Conservation (phyloP, 805 yeast genomes). For the Metschnikowia colocasiae region DNA sequence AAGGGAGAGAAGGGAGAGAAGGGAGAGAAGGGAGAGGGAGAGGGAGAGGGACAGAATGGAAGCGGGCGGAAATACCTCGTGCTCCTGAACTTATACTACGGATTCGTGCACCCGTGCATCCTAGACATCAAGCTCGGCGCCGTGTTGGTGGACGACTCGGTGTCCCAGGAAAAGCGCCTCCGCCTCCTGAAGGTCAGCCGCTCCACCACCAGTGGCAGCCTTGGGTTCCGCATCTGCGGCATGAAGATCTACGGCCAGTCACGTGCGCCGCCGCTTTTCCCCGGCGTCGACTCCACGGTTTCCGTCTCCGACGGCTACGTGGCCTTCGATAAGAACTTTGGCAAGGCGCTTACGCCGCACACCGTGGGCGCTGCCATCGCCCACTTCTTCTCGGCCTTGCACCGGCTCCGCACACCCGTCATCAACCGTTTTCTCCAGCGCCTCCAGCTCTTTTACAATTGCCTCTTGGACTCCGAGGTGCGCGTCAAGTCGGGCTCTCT, state of each 20-base stretch:
- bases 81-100: slow-evolving; percentile 63
- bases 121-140: slow-evolving; percentile 83
- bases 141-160: slow-evolving; percentile 56
- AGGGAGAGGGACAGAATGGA: background rate
- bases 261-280: slow-evolving; percentile 12
- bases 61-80: slow-evolving; percentile 58
- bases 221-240: slow-evolving; percentile 81
- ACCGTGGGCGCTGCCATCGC: slow-evolving; percentile 46
- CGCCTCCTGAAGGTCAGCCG: slow-evolving; percentile 63
- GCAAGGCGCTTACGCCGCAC: slow-evolving; percentile 50
- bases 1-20: background rate
- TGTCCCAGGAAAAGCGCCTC: slow-evolving; percentile 49
- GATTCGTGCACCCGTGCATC: slow-evolving; percentile 63
- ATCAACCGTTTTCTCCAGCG: slow-evolving; percentile 50
- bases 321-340: slow-evolving; percentile 63
- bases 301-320: slow-evolving; percentile 33
- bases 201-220: slow-evolving; percentile 75
- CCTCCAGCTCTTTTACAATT: slow-evolving; percentile 61
- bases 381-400: slow-evolving; percentile 40
- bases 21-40: background rate
- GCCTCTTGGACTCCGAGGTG: slow-evolving; percentile 58
- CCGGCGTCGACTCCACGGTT: slow-evolving; percentile 20
- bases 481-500: slow-evolving; percentile 71
- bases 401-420: slow-evolving; percentile 25
- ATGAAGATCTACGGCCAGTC: slow-evolving; percentile 51